These are phyloP conservation scores for Penicillium vulpinum DNA, from an alignment of 2,329 filamentous ascomycete genomes.

Conservation along the genomic window DNA sequence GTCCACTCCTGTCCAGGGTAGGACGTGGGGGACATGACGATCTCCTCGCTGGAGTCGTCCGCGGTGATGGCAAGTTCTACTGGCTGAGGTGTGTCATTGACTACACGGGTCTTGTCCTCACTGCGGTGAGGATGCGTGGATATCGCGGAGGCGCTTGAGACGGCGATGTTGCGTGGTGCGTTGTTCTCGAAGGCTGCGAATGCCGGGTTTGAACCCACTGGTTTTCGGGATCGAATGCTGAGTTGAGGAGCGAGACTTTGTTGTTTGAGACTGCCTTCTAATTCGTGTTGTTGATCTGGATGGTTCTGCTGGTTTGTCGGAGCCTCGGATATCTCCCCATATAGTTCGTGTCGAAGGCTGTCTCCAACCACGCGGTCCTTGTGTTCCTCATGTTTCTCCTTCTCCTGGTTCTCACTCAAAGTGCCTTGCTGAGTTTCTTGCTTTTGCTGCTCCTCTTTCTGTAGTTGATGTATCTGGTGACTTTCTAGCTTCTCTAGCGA, in stretches of 20 bases:
- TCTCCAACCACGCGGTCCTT: not conserved
- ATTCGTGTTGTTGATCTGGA: not conserved
- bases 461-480: not conserved
- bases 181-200: not conserved
- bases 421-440: not conserved
- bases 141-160: slow-evolving; percentile 9
- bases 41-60: slow-evolving; percentile 47
- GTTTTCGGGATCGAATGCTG: slow-evolving; percentile 14
- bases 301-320: not conserved
- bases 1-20: slow-evolving; percentile 53
- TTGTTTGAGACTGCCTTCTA: not conserved
- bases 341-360: not conserved
- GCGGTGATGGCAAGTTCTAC: slow-evolving; percentile 37
- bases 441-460: slow-evolving; percentile 1
- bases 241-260: not conserved
- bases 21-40: slow-evolving; percentile 50
- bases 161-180: not conserved
- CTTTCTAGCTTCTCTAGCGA: not conserved
- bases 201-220: not conserved
- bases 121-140: slow-evolving; percentile 26
- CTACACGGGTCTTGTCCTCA: slow-evolving; percentile 16
- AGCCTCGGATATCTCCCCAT: not conserved
- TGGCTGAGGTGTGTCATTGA: slow-evolving; percentile 28
- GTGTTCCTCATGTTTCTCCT: not conserved
- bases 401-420: not conserved